Percentiles rank a stretch among this genome's conserved stretches.
phyloP scores from a whole-genome alignment of 1,284 basidiomycete species.

The Pseudomicrostroma phylloplanum region DNA sequence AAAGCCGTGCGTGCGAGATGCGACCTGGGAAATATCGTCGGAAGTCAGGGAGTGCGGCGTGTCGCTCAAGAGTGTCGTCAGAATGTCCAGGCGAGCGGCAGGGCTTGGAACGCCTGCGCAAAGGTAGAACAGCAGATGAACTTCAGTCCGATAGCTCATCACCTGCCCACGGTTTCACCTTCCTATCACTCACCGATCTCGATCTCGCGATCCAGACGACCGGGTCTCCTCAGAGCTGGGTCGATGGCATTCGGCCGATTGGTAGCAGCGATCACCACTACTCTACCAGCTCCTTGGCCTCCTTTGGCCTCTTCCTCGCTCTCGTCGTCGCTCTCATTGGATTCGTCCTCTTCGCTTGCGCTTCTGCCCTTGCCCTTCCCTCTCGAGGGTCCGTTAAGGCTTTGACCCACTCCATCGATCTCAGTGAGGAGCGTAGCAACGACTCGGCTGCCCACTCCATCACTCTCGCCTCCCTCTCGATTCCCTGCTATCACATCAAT shows the following conservation, averaged over 20 bases:
- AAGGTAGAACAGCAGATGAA: neutral
- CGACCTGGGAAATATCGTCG: constrained; percentile 63
- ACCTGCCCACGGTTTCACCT: neutral
- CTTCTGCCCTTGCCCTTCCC: constrained; percentile 32
- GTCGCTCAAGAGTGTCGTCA: constrained; percentile 70
- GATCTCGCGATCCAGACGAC: constrained; percentile 91
- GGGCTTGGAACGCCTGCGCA: constrained; percentile 75
- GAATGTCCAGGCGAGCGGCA: constrained; percentile 72
- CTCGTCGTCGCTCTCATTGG: constrained; percentile 36
- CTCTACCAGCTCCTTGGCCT: constrained; percentile 53
- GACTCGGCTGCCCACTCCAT: constrained; percentile 87
- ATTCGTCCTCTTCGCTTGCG: constrained; percentile 33
- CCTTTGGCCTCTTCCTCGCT: constrained; percentile 7
- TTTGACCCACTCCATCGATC: constrained; percentile 73
- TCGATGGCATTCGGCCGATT: constrained; percentile 96
- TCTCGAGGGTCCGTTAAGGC: neutral
- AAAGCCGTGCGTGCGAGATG: constrained; percentile 83
- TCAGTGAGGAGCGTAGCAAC: constrained; percentile 91
- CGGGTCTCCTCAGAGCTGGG: constrained; percentile 85
- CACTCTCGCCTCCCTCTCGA: constrained; percentile 25
- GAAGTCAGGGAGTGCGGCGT: constrained; percentile 69
- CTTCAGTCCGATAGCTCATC: neutral
- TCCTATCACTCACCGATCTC: constrained; percentile 71
- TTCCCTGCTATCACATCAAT: constrained; percentile 69
- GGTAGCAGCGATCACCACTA: constrained; percentile 93